These are phyloP conservation scores for Termitomyces heimii DNA, from an alignment of 768 basidiomycete species.

Conservation along the genomic window DNA sequence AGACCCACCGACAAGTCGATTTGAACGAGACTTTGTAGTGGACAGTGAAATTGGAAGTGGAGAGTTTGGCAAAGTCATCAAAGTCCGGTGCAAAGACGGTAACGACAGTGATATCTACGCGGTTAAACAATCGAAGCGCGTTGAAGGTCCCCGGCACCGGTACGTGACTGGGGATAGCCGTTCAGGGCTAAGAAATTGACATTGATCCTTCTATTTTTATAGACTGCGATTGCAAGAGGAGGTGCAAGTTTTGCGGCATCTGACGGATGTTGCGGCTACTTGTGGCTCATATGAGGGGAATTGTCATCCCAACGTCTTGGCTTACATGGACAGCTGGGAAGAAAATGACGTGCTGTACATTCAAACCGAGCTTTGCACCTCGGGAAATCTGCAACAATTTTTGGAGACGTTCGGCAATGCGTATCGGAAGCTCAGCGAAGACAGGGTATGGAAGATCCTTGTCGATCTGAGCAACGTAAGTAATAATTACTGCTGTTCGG, in stretches of 20 bases:
- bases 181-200: conserved; percentile 16
- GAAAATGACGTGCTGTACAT: conserved; percentile 85
- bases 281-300: conserved; percentile 27
- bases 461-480: conserved; percentile 86
- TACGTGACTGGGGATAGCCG: conserved; percentile 30
- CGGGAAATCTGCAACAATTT: conserved; percentile 89
- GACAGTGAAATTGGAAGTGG: conserved; percentile 83
- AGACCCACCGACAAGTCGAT: conserved; percentile 50
- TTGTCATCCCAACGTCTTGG: conserved; percentile 76
- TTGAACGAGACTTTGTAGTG: conserved; percentile 77
- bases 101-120: conserved; percentile 59
- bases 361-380: conserved; percentile 89
- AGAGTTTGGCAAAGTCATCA: conserved; percentile 91
- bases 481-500: conserved; percentile 24
- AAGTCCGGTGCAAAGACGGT: conserved; percentile 63
- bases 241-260: conserved; percentile 83
- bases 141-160: conserved; percentile 90
- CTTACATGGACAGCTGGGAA: conserved; percentile 95
- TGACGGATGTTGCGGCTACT: conserved; percentile 34
- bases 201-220: conserved; percentile 15
- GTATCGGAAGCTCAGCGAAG: conserved; percentile 85
- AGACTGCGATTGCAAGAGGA: conserved; percentile 90
- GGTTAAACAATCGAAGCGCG: conserved; percentile 91
- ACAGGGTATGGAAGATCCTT: conserved; percentile 93
- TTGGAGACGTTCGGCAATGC: conserved; percentile 85